Base-by-base conservation (phyloP, 305 asterid species). In the Fraxinus latifolia region DNA sequence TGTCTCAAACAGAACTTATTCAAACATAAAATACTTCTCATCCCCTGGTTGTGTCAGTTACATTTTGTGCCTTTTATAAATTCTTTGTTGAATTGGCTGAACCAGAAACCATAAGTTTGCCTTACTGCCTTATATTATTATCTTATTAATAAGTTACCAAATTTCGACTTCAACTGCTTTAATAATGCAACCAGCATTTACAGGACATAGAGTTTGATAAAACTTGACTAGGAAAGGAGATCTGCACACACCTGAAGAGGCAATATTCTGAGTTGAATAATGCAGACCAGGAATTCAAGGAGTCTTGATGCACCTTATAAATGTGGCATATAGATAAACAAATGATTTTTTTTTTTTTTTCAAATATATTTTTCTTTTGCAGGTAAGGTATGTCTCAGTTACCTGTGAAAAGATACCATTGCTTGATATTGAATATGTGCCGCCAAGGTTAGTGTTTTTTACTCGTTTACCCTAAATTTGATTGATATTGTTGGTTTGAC, bases 351-450 rank as follows among this genome's bases (percentile, higher is more conserved):
- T 55, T 42, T 7, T 55, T 80, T 32, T 4, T 36, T 7, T 36
- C 11, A 47, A 47, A 32, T 60, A 11, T 74, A 29, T 15, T 68
- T 77, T 33, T 47, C 8, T 37, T 82, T 83, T 85, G 79, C 89
- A 94, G 99, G 95, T 96, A 82, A 91, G 97, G 79, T 93, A 91
- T 90, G 97, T 93, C 81, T 86, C 97, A 1, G 97, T 96, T 79
- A 88, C 92, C 42, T 96, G 99, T 87, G 79, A 90, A 86, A 91
- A 83, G 91, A 94, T 94, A 80, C 97, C 98, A 34, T 81, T 96
- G 91, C 94, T 88, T 78, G 97, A 97, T 82, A 93, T 96, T 83
- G 97, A 94, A 85, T 96, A 96, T 86, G 94, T 90, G 81, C 97
- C 98, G 0, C 98, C 99, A 80, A 93, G 96, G 99, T 95, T 27